Percentiles rank a stretch among this genome's conserved stretches.
Evolutionary conservation across 495 filamentous ascomycete genomes (phyloP).

Genomic region (Penicillium malachiteum): DNA sequence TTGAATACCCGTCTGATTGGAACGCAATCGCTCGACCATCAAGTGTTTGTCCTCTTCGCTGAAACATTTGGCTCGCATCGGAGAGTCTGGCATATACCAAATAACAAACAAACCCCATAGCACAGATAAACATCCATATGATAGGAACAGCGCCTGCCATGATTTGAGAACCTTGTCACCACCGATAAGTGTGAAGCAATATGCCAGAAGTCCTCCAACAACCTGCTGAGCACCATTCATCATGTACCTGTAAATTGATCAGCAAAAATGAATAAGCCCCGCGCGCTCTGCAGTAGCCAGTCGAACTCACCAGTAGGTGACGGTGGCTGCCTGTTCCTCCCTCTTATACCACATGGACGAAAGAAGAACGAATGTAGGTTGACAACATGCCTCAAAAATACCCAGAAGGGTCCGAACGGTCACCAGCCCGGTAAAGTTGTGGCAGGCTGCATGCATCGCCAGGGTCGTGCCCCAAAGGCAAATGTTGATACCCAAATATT

Average conservation of each 20-base stretch:
- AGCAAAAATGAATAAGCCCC: not conserved
- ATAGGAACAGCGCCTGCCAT: constrained; percentile 62
- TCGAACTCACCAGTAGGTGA: constrained; percentile 60
- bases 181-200: constrained; percentile 56
- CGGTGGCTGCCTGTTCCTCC: constrained; percentile 62
- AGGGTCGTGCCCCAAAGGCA: constrained; percentile 57
- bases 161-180: constrained; percentile 39
- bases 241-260: constrained; percentile 49
- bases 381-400: constrained; percentile 66
- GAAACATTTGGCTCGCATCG: constrained; percentile 50
- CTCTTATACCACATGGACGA: constrained; percentile 74
- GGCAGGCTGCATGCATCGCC: constrained; percentile 58
- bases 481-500: constrained; percentile 62
- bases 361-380: constrained; percentile 57
- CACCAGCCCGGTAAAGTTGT: constrained; percentile 56
- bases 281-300: not conserved
- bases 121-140: constrained; percentile 55
- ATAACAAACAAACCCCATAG: constrained; percentile 50
- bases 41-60: constrained; percentile 49
- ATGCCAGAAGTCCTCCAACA: constrained; percentile 55
- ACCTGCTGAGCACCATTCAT: constrained; percentile 62
- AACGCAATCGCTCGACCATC: constrained; percentile 48
- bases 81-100: constrained; percentile 49
- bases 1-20: constrained; percentile 56
- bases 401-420: constrained; percentile 62